These are phyloP conservation scores for Cicer cuneatum DNA, from an alignment of 306 rosid genomes.

Conservation along the genomic window DNA sequence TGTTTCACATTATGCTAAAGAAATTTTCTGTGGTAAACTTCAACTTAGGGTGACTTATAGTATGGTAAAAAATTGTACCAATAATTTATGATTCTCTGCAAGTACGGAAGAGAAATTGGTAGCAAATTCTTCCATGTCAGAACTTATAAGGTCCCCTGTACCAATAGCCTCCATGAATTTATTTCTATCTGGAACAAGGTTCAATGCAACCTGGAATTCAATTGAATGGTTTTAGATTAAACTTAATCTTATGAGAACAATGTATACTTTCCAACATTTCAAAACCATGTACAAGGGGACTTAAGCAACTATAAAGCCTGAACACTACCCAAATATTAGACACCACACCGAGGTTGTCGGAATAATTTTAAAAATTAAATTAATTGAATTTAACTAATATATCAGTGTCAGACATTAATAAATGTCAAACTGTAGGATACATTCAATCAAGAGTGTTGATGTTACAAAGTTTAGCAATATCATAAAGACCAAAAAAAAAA, in stretches of 20 bases:
- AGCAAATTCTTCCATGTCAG: constrained; percentile 63
- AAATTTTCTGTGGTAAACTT: not conserved
- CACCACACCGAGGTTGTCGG: no score
- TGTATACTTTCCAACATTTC: not conserved
- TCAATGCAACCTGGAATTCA: constrained; percentile 68
- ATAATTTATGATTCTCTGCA: constrained; percentile 72
- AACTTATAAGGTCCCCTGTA: constrained; percentile 54
- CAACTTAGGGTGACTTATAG: not conserved
- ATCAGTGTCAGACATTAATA: no score
- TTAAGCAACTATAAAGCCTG: no score
- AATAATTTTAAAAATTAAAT: no score
- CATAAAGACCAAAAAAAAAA: no score
- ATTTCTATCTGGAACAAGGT: constrained; percentile 77
- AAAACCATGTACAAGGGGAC: not conserved
- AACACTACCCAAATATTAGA: no score
- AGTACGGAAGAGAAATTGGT: constrained; percentile 60
- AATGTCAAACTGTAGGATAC: rapidly evolving
- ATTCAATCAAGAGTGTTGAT: no score
- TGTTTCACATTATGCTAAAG: not conserved
- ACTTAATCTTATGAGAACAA: not conserved
- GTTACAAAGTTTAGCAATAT: no score
- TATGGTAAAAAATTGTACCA: constrained; percentile 54
- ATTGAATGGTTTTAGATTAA: constrained; percentile 14
- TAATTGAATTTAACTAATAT: no score
- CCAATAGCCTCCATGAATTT: constrained; percentile 73